Percentiles rank a stretch among this genome's conserved stretches.
Evolutionary conservation across 768 basidiomycete species (phyloP).

Genomic region (Boletus rufocinnamomeus): DNA sequence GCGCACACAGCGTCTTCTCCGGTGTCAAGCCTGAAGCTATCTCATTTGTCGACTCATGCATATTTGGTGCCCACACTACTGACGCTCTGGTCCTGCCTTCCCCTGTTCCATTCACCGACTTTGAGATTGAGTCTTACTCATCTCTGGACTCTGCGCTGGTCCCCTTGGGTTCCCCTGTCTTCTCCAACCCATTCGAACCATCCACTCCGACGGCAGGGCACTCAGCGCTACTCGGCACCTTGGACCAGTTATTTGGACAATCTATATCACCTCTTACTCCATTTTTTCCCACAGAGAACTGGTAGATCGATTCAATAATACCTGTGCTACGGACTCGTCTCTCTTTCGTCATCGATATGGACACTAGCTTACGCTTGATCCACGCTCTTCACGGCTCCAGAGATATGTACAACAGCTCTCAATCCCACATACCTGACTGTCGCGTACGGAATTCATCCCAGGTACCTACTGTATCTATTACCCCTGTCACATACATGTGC

Average conservation of each 20-base stretch:
- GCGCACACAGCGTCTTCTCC: slow-evolving; percentile 22
- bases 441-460: slow-evolving; percentile 9
- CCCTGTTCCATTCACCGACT: slow-evolving; percentile 12
- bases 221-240: slow-evolving; percentile 19
- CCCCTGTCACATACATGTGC: not conserved
- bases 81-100: slow-evolving; percentile 2
- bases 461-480: slow-evolving; percentile 28
- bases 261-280: slow-evolving; percentile 28
- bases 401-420: slow-evolving; percentile 6
- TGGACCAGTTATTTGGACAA: slow-evolving; percentile 37
- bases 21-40: slow-evolving; percentile 36
- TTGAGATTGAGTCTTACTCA: slow-evolving; percentile 14
- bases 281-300: slow-evolving; percentile 9
- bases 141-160: slow-evolving; percentile 5
- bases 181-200: slow-evolving; percentile 32
- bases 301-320: slow-evolving; percentile 11
- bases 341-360: not conserved
- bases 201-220: slow-evolving; percentile 6
- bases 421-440: slow-evolving; percentile 9
- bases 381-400: not conserved
- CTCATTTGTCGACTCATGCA: slow-evolving; percentile 29
- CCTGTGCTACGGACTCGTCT: not conserved
- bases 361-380: not conserved
- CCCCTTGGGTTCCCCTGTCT: slow-evolving; percentile 32
- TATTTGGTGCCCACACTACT: slow-evolving; percentile 23